Evolutionary conservation across 768 basidiomycete genomes (phyloP), one percentile per base, ranked within the genome.

Genomic region (Panaeolus papilionaceus): DNA sequence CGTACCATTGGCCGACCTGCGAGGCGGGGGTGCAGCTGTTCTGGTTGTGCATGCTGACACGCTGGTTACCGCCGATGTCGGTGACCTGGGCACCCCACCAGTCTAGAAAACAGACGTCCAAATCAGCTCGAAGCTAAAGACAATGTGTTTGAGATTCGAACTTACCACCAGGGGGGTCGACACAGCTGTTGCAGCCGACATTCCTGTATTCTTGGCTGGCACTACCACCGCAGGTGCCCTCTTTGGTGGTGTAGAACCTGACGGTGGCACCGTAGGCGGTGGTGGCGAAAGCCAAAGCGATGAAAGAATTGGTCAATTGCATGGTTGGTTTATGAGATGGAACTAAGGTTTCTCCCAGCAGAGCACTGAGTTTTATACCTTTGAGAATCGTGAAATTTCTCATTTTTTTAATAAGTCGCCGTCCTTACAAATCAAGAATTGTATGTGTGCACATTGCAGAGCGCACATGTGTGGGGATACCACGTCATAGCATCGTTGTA

Each of bases 131-230:
- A 23, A 23, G 20, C 11, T 10, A 20, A 9, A 7, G 47, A 49
- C 8, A 6, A 9, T 20, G 23, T 7, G n/a, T 49, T 47, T n/a
- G 45, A 47, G 7, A 47, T n/a, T 49, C 47, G 23, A 49, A 12
- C 47, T 49, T 49, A 49, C 47, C 47, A 49, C 47, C 47, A 23
- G 47, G 47, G 47, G 47, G 47, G 47, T 49, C 47, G 23, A 49
- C 47, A 23, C 47, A 49, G 47, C 47, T 49, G 47, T 49, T 49
- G 47, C 47, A 49, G 20, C 1, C 11, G 47, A 49, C 47, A 6
- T 49, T 49, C 47, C 47, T 49, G 47, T 18, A 49, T 20, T 49
- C 47, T 23, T 49, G 47, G 23, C 8, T 12, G 47, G 3, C 5
- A 23, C 47, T n/a, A 6, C 47, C 47, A 7, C 47, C 11, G 7